Base-by-base conservation (phyloP, 1,139 yeast species). In the Komagataea norvegica region DNA sequence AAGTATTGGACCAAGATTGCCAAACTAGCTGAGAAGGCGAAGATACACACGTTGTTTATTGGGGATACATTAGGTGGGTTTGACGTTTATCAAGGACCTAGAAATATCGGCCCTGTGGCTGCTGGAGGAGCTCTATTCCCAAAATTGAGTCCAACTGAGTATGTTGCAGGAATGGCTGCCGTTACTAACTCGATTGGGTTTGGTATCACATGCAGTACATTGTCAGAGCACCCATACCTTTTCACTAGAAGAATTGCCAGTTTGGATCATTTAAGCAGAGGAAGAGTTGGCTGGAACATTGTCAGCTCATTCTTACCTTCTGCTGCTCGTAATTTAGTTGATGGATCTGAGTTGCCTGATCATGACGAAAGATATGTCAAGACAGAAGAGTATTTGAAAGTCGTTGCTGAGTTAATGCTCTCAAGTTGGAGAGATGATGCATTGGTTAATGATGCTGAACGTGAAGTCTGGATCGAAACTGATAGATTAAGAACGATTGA, bases 381-480 rank as follows among this genome's bases (percentile, higher is more conserved):
- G 36, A 67, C 69, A 2, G 62, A 62, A 35, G 72, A 67, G 40
- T 66, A 61, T 40, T 45, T 65, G 23, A 57, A 65, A 34, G 65
- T 67, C 6, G 60, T 66, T 6, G 61, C 61, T 39, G 60, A 64
- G 34, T 47, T 67, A 24, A 55, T 66, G 25, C 47, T 66, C 25
- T 61, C 68, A 5, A 58, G 67, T 2, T 66, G 70, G 72, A 59
- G 65, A 39, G 72, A 67, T 42, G 70, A 65, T 42, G 69, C 70
- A 5, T 56, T 66, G 22, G 58, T 56, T 25, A 38, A 53, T 26
- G 62, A 62, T 38, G 48, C 44, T 14, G 51, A 60, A 34, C 51
- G 46, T 18, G 65, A 65, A 5, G 45, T 64, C 2, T 65, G 56
- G 42, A 52, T 66, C 9, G 67, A 64, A 26, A 65, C 67, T 0